A percentile compares a stretch with the other conserved stretches of the same genome.
These are phyloP conservation scores for Ophiognomonia clavigignenti-juglandacearum DNA, from an alignment of 2,329 filamentous ascomycete genomes.

Conservation along the genomic window DNA sequence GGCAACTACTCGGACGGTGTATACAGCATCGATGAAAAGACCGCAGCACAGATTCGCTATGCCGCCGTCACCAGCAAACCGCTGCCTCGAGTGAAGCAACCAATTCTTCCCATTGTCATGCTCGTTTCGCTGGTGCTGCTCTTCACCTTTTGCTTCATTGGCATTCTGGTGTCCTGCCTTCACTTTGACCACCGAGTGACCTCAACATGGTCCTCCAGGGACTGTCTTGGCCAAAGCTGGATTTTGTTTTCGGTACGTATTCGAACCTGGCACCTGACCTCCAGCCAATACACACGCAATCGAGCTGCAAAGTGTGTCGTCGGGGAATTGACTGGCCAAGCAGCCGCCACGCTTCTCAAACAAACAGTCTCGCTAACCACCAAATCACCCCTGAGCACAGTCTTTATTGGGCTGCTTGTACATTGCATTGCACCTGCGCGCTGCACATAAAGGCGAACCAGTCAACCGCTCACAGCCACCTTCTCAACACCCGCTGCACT, in stretches of 20 bases:
- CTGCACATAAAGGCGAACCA: constrained; percentile 19
- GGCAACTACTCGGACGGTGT: constrained; percentile 10
- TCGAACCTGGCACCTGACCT: neutral
- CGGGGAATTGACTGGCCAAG: neutral
- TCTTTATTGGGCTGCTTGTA: constrained; percentile 27
- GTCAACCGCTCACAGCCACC: constrained; percentile 20
- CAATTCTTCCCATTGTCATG: constrained; percentile 7
- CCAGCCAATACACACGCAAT: neutral
- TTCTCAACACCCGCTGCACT: constrained; percentile 25
- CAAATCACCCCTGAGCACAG: no score
- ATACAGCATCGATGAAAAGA: constrained; percentile 12
- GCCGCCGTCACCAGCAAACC: neutral
- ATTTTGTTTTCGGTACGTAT: constrained; percentile 16
- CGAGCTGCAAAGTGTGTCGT: neutral
- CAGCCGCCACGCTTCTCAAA: neutral
- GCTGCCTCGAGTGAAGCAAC: neutral
- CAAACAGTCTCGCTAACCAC: constrained; percentile 4
- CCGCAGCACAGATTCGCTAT: constrained; percentile 1
- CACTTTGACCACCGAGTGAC: constrained; percentile 9
- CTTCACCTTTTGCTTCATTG: constrained; percentile 14
- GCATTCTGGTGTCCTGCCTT: constrained; percentile 11
- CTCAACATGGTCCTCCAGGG: no score
- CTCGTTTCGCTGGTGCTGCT: constrained; percentile 7
- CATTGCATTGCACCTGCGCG: constrained; percentile 25
- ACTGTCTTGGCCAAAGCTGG: constrained; percentile 15